These are phyloP conservation scores for Apiospora pterosperma DNA, from an alignment of 2,329 filamentous ascomycete genomes.

Conservation along the genomic window DNA sequence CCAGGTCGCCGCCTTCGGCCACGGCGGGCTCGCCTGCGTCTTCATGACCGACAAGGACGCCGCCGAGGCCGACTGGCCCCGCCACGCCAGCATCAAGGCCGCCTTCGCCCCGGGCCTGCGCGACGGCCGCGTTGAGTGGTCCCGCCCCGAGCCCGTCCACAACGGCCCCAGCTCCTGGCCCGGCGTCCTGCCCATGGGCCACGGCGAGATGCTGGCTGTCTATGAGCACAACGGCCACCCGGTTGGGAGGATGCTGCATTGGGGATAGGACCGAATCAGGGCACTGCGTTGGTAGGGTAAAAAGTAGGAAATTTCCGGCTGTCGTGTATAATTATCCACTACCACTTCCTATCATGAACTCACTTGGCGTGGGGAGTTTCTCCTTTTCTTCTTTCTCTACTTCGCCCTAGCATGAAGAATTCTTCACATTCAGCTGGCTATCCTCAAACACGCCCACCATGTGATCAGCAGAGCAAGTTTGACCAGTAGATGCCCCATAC, in stretches of 20 bases:
- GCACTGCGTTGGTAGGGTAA: neutral
- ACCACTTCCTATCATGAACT: too few species aligned
- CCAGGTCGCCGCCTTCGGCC: conserved; percentile 38
- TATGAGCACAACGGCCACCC: conserved; percentile 26
- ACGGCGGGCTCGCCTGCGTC: conserved; percentile 36
- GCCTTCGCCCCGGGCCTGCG: conserved; percentile 32
- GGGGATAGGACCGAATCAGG: neutral
- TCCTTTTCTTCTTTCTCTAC: too few species aligned
- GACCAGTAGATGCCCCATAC: too few species aligned
- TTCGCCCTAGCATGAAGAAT: too few species aligned
- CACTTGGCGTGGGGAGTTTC: too few species aligned
- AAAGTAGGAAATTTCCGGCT: neutral
- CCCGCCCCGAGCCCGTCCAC: conserved; percentile 25
- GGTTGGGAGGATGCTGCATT: conserved; percentile 21
- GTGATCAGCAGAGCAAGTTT: too few species aligned
- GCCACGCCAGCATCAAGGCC: conserved; percentile 37
- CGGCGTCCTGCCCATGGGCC: conserved; percentile 27
- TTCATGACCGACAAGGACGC: conserved; percentile 46
- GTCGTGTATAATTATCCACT: too few species aligned
- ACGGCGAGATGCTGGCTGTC: conserved; percentile 26
- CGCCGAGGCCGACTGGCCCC: conserved; percentile 32
- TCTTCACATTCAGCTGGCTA: too few species aligned
- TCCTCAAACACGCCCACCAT: too few species aligned
- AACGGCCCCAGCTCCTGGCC: conserved; percentile 34
- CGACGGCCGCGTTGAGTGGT: conserved; percentile 32